A percentile compares a stretch with the other conserved stretches of the same genome.
phyloP scores from a whole-genome alignment of 2,329 filamentous ascomycete genomes.

The Plenodomus tracheiphilus region DNA sequence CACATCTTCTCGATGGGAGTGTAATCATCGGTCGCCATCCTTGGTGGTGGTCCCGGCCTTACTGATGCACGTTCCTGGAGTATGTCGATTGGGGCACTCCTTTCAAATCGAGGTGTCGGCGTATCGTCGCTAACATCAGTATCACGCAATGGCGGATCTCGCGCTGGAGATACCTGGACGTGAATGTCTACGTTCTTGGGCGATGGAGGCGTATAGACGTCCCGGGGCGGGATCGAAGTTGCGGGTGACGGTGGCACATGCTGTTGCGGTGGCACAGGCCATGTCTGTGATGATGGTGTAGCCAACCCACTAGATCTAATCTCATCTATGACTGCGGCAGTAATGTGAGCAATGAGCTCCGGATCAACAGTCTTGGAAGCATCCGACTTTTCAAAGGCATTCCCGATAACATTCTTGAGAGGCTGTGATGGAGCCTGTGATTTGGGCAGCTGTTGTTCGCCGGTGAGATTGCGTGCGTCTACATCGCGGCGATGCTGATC shows the following conservation, averaged over 20 bases:
- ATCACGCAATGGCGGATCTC: slow-evolving; percentile 37
- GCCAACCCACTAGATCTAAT: slow-evolving; percentile 51
- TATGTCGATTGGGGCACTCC: slow-evolving; percentile 29
- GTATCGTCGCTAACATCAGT: slow-evolving; percentile 37
- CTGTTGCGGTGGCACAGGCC: slow-evolving; percentile 40
- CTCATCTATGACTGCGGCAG: slow-evolving; percentile 53
- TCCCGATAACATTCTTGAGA: slow-evolving; percentile 61
- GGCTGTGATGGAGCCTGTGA: slow-evolving; percentile 44
- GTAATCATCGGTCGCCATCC: slow-evolving; percentile 42
- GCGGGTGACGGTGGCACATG: slow-evolving; percentile 47
- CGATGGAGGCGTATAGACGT: slow-evolving; percentile 60
- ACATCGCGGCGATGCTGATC: slow-evolving; percentile 15
- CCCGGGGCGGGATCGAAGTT: slow-evolving; percentile 53
- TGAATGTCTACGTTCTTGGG: slow-evolving; percentile 45
- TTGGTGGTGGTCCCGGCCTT: slow-evolving; percentile 30
- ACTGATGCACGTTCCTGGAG: slow-evolving; percentile 24
- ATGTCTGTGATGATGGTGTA: slow-evolving; percentile 34
- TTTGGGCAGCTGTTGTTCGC: not conserved
- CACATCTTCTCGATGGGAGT: slow-evolving; percentile 68
- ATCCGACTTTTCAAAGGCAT: slow-evolving; percentile 58
- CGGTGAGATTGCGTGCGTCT: slow-evolving; percentile 7
- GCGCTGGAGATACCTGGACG: slow-evolving; percentile 40
- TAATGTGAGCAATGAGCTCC: slow-evolving; percentile 64
- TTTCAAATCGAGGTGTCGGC: slow-evolving; percentile 31
- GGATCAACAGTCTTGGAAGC: slow-evolving; percentile 58